Conservation (phyloP, 371 early-diverging fungal species). For the Mucor ambiguus region DNA sequence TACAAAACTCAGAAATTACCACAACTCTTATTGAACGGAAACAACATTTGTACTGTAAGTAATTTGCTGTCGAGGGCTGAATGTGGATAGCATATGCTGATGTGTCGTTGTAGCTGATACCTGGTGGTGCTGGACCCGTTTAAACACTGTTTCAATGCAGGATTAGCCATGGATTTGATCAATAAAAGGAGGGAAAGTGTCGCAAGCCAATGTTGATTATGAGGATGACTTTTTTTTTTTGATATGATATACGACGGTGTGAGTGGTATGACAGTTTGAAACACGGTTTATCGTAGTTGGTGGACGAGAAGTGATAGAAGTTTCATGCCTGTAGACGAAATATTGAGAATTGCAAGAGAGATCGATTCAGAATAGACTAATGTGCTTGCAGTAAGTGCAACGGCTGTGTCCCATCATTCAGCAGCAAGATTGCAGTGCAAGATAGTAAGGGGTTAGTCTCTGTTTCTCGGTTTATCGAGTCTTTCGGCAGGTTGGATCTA, state of each 20-base stretch:
- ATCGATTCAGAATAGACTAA: neutral
- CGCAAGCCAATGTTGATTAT: neutral
- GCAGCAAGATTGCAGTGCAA: neutral
- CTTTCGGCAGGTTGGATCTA: neutral
- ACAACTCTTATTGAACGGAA: slow-evolving; percentile 94
- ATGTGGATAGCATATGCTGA: neutral
- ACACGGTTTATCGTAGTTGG: neutral
- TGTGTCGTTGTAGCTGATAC: slow-evolving; percentile 37
- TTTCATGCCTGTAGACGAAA: neutral
- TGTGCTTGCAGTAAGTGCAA: neutral
- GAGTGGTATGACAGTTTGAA: neutral
- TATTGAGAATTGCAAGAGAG: neutral
- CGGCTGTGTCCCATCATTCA: neutral
- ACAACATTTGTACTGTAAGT: slow-evolving; percentile 92
- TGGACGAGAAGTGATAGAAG: too few relatives aligned
- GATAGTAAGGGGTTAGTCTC: neutral
- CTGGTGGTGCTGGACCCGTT: slow-evolving; percentile 41
- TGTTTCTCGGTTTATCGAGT: neutral
- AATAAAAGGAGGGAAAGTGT: neutral
- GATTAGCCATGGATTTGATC: neutral
- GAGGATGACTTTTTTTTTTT: too few relatives aligned
- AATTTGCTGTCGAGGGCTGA: neutral
- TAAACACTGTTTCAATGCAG: neutral
- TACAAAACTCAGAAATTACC: slow-evolving; percentile 75
- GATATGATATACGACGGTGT: too few relatives aligned